Conservation (phyloP, 129 eudicot species). For the Glebionis coronaria region DNA sequence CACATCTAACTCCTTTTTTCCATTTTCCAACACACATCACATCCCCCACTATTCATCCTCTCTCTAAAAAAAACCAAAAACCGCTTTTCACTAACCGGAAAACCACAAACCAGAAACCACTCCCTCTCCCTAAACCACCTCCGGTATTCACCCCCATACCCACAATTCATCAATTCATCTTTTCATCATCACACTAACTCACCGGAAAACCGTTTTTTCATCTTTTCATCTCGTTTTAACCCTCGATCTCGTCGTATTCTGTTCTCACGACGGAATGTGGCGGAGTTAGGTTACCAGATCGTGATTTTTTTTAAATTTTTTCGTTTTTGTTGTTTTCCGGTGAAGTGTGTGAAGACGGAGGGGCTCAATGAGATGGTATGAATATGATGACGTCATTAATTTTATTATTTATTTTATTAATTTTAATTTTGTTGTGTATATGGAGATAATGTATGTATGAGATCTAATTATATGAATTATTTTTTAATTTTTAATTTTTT, state of each 20-base stretch:
- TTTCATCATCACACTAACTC: background rate
- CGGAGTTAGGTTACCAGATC: slow-evolving; percentile 34
- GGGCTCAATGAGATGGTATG: slow-evolving; percentile 65
- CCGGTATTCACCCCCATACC: slow-evolving; percentile 27
- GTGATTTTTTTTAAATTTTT: slow-evolving; percentile 41
- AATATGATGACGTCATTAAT: slow-evolving; percentile 32
- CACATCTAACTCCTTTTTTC: slow-evolving; percentile 49
- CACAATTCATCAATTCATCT: background rate
- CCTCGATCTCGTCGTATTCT: slow-evolving; percentile 25
- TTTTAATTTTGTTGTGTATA: background rate
- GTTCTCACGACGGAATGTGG: slow-evolving; percentile 61
- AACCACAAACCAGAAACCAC: slow-evolving; percentile 9
- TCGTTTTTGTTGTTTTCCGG: slow-evolving; percentile 5
- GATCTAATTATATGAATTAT: too few relatives aligned
- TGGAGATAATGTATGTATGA: background rate
- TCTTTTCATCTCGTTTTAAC: background rate
- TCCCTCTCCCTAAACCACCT: background rate
- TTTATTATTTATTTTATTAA: background rate
- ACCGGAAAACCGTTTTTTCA: slow-evolving; percentile 9
- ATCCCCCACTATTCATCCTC: slow-evolving; percentile 45
- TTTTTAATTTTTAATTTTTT: slow-evolving; percentile 9
- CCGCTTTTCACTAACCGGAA: slow-evolving; percentile 35
- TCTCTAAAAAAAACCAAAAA: slow-evolving; percentile 32
- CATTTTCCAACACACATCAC: slow-evolving; percentile 54
- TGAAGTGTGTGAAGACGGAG: slow-evolving; percentile 66